Evolutionary conservation across 257 asterid genomes (phyloP).

Genomic region (Cinchona pubescens): DNA sequence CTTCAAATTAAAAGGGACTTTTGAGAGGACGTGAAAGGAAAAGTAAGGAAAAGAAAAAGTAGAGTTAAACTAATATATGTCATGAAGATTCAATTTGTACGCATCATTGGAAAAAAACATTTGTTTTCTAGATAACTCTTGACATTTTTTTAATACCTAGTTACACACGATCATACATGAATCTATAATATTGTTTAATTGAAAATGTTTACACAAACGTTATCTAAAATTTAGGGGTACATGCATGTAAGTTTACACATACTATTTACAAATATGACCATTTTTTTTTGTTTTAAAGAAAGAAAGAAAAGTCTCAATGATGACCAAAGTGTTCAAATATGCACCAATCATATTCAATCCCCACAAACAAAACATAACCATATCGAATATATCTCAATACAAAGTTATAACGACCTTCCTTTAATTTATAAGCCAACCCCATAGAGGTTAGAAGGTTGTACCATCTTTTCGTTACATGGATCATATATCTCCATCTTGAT

Average conservation of each 20-base stretch:
- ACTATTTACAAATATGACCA: no score
- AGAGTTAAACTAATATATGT: neutral
- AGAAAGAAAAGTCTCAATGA: neutral
- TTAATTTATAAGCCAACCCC: neutral
- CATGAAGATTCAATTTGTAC: neutral
- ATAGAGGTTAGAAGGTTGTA: neutral
- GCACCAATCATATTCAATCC: neutral
- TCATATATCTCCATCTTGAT: neutral
- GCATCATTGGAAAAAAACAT: no score
- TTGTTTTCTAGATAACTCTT: no score
- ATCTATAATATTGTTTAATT: no score
- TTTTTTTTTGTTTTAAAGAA: no score
- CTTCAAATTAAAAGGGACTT: no score
- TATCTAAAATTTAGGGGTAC: no score
- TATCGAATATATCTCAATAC: neutral
- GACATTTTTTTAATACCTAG: no score
- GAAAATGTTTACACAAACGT: no score
- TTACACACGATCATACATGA: no score
- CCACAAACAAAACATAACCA: neutral
- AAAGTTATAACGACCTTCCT: neutral
- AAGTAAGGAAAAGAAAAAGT: no score
- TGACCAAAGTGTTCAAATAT: neutral
- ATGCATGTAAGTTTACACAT: no score
- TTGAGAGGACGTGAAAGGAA: neutral
- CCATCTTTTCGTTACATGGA: neutral